Base-by-base conservation (phyloP, 768 basidiomycete species). In the Daedaleopsis sinensis region DNA sequence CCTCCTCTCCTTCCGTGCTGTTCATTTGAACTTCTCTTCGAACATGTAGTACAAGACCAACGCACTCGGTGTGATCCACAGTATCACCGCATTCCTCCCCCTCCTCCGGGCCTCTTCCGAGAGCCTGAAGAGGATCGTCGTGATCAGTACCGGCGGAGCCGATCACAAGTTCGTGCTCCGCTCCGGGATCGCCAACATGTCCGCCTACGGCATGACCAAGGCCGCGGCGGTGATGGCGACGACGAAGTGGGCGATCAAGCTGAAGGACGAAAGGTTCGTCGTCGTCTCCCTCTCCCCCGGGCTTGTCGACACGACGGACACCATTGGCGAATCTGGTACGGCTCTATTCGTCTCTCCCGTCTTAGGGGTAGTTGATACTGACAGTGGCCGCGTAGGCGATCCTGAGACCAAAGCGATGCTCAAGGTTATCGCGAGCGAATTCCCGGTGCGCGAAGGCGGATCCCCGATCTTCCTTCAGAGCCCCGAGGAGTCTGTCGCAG, bases 201-300 rank as follows among this genome's bases (percentile, higher is more conserved):
- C 64, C 2, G 63, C 76, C 18, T 80, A 80, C 68, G 62, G 67
- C 35, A 70, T 74, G 23, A 71, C 77, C 36, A 79, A 80, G 67
- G 71, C 74, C 2, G 78, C 75, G 5, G 43, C 73, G 10, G 73
- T 77, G 53, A 73, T 79, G 70, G 74, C 70, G 18, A 65, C 72
- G 18, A 72, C 70, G 16, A 79, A 79, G 59, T 79, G 77, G 55
- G 76, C 78, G 5, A 63, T 63, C 10, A 44, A 67, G 47, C 71
- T 62, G 59, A 70, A 71, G 61, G 19, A 62, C 3, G 74, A 78
- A 43, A 75, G 74, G 1, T 68, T 76, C 56, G 47, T 70, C 2
- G 74, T 77, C 68, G 66, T 78, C 10, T 67, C 73, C 8, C 52
- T 78, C 52, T 71, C 68, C 42, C 77, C 78, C 1, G 78, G 78